These are phyloP conservation scores for Xylaria grammica DNA, from an alignment of 495 filamentous ascomycete genomes.

Conservation along the genomic window DNA sequence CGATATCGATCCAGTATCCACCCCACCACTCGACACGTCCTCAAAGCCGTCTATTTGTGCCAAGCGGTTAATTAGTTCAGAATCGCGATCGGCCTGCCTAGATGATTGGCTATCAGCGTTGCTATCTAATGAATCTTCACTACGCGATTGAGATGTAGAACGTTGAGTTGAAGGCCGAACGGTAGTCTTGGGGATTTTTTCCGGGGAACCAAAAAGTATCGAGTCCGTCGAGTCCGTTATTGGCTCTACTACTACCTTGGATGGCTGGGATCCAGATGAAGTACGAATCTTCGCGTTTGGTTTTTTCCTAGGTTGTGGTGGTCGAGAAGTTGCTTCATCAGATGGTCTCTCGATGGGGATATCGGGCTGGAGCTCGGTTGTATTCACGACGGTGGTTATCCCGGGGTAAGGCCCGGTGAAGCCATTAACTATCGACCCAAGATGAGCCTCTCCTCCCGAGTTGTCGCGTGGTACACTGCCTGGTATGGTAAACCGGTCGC, in stretches of 20 bases:
- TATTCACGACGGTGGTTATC: slow-evolving; percentile 7
- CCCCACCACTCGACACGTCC: slow-evolving; percentile 27
- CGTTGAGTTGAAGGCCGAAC: slow-evolving; percentile 43
- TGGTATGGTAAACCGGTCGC: slow-evolving; percentile 9
- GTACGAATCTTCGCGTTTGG: slow-evolving; percentile 52
- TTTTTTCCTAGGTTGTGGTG: slow-evolving; percentile 44
- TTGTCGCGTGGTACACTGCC: slow-evolving; percentile 1
- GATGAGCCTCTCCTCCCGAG: background rate
- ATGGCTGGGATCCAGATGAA: slow-evolving; percentile 40
- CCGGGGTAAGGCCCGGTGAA: background rate
- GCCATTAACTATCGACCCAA: background rate
- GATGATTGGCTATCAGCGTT: slow-evolving; percentile 5
- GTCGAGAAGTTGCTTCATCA: slow-evolving; percentile 16
- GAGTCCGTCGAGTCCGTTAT: slow-evolving; percentile 33
- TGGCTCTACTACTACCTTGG: slow-evolving; percentile 46
- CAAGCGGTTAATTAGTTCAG: slow-evolving; percentile 5
- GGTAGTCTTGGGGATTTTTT: slow-evolving; percentile 41
- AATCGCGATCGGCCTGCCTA: background rate
- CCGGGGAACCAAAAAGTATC: slow-evolving; percentile 41
- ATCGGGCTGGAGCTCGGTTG: slow-evolving; percentile 10
- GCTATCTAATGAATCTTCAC: slow-evolving; percentile 25
- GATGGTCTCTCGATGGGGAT: background rate
- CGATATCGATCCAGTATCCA: slow-evolving; percentile 29
- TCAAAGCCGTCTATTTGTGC: slow-evolving; percentile 28
- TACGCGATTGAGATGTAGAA: slow-evolving; percentile 41